Conservation (phyloP, 1,139 yeast genomes). For the Blastobotrys aristatus region DNA sequence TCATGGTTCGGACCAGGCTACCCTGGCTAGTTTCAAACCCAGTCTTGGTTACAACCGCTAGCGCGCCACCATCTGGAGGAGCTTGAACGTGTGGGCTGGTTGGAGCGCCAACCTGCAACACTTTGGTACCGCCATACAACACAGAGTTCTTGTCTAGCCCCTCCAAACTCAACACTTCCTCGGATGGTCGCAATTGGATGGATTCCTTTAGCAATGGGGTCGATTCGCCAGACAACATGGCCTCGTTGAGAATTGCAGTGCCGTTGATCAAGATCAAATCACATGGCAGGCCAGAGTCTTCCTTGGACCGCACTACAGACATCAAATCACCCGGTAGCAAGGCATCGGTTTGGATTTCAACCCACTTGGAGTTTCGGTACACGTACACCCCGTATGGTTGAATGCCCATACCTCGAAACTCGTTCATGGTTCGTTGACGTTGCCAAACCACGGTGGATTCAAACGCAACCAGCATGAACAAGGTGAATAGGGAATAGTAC, state of each 20-base stretch:
- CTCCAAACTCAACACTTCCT: slow-evolving; percentile 64
- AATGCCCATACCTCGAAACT: slow-evolving; percentile 96
- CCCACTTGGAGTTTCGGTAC: slow-evolving; percentile 69
- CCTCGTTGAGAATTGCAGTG: slow-evolving; percentile 90
- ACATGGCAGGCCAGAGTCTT: slow-evolving; percentile 94
- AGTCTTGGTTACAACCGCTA: slow-evolving; percentile 85
- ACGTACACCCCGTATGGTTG: slow-evolving; percentile 80
- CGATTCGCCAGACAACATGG: slow-evolving; percentile 97
- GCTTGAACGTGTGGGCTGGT: slow-evolving; percentile 41
- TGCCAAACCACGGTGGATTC: slow-evolving; percentile 91
- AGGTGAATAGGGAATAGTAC: slow-evolving; percentile 88
- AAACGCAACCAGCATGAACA: slow-evolving; percentile 87
- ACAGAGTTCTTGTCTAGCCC: slow-evolving; percentile 86
- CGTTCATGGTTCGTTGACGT: slow-evolving; percentile 89
- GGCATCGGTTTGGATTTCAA: slow-evolving; percentile 60
- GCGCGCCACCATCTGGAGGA: slow-evolving; percentile 87
- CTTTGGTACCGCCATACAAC: slow-evolving; percentile 95
- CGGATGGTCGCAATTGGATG: slow-evolving; percentile 70
- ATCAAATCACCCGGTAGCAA: slow-evolving; percentile 91
- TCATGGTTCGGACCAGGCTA: slow-evolving; percentile 95
- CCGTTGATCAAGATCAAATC: slow-evolving; percentile 84
- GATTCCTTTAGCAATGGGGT: slow-evolving; percentile 95
- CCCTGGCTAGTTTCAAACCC: slow-evolving; percentile 99
- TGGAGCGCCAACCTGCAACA: slow-evolving; percentile 82
- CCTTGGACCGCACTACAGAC: slow-evolving; percentile 80